Base-by-base conservation (phyloP, 306 rosid genomes). In the Dalbergia cultrata region DNA sequence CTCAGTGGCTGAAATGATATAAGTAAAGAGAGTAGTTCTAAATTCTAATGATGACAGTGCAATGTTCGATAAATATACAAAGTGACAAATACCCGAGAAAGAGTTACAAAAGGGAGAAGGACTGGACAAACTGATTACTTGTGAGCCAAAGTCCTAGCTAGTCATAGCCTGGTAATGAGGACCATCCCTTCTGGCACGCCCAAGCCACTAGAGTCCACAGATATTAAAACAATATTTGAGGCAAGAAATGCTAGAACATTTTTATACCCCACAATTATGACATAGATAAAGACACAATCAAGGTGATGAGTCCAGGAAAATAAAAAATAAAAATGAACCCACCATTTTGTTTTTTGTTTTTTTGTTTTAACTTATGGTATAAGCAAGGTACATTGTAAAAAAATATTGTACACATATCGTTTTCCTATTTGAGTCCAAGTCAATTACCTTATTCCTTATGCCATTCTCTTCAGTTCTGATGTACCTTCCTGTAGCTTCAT, bases 391-490 rank as follows among this genome's bases (percentile, higher is more conserved):
- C 3, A 26, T 26, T 26, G 3, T 26, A 26, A 1, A 26, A 26
- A 26, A 26, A 26, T 26, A 26, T 26, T 1, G 2, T 26, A 26
- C 31, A 26, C 31, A 26, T 26, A 26, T 1, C 31, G 2, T 26
- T 26, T 26, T 26, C 2, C 31, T 26, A 26, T 26, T 26, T 26
- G 31, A 26, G 31, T 26, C 35, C 13, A 67, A 49, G 57, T 41
- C 75, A 77, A 43, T 43, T 77, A 56, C 72, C 37, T 35, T 44
- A 77, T 71, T 70, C 80, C 80, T 72, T 72, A 66, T 72, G 68
- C 67, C 76, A 72, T 66, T 72, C 72, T 78, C 80, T 35, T 72
- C 52, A 34, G 70, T 57, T 78, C 12, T 44, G 39, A 44, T 69
- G 76, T 78, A 56, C 61, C 70, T 69, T 69, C 69, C 60, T 68